Evolutionary conservation across 345 rosid genomes (phyloP).

Genomic region (Streptanthus diversifolius): DNA sequence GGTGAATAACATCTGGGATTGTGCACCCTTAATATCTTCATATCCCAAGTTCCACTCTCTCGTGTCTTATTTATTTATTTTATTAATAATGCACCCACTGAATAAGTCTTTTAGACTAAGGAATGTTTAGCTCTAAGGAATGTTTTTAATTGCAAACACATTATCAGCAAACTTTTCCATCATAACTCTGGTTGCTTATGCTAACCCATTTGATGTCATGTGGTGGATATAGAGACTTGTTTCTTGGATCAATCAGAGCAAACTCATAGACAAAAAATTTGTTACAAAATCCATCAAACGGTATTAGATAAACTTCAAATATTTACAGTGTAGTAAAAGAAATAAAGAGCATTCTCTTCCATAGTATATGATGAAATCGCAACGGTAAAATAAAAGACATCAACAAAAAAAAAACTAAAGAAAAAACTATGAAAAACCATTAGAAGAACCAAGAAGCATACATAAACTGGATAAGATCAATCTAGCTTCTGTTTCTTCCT

Average conservation of each 20-base stretch:
- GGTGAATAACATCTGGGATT: too few species aligned
- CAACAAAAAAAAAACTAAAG: background rate
- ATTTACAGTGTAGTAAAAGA: conserved; percentile 38
- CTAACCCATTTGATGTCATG: background rate
- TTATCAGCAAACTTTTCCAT: too few species aligned
- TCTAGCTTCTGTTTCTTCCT: conserved; percentile 29
- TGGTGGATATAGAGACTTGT: background rate
- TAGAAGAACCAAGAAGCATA: conserved; percentile 18
- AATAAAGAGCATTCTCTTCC: conserved; percentile 34
- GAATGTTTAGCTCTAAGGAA: background rate
- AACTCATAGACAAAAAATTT: conserved; percentile 6
- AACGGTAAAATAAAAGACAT: background rate
- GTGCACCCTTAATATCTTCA: too few species aligned
- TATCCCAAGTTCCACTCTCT: too few species aligned
- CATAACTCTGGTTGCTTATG: background rate
- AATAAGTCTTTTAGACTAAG: too few species aligned
- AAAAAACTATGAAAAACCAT: conserved; percentile 1
- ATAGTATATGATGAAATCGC: conserved; percentile 24
- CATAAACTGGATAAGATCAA: conserved; percentile 19
- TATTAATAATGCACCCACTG: too few species aligned
- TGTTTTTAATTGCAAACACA: background rate
- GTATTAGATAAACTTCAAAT: conserved; percentile 29
- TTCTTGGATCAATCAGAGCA: background rate
- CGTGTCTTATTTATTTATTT: too few species aligned
- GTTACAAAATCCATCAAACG: background rate